These are phyloP conservation scores for Bryum argenteum DNA, from an alignment of 225 moss, liverwort and hornwort genomes.

Conservation along the genomic window DNA sequence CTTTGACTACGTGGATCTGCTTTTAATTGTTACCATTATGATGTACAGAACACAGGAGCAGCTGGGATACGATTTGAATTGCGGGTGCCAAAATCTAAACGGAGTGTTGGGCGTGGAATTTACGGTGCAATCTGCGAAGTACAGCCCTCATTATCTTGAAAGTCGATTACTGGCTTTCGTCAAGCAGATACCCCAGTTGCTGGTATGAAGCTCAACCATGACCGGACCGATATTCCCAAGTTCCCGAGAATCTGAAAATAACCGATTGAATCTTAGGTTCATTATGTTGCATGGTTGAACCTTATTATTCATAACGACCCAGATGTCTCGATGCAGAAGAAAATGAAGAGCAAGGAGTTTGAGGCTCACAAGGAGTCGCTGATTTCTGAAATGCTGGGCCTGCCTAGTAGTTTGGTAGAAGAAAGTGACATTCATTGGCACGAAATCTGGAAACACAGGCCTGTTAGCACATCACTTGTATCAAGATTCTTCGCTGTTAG, in stretches of 20 bases:
- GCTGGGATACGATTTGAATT: constrained; percentile 80
- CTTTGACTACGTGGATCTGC: not conserved
- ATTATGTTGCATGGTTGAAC: not conserved
- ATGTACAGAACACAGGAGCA: constrained; percentile 81
- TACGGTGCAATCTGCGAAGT: constrained; percentile 79
- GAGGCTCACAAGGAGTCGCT: constrained; percentile 50
- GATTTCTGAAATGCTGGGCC: constrained; percentile 46
- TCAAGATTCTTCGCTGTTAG: not conserved
- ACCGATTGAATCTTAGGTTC: not conserved
- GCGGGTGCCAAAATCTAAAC: constrained; percentile 52
- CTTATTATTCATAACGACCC: not conserved
- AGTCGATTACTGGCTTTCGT: constrained; percentile 68
- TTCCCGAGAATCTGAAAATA: not conserved
- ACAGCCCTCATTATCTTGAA: constrained; percentile 66
- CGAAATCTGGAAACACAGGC: constrained; percentile 54
- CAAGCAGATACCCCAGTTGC: constrained; percentile 43
- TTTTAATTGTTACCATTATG: not conserved
- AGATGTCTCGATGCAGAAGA: constrained; percentile 31
- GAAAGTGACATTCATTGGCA: constrained; percentile 55
- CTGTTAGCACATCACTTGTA: not conserved
- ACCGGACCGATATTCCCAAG: not conserved
- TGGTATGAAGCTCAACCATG: constrained; percentile 40
- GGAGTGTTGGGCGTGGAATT: constrained; percentile 74
- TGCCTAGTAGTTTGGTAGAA: constrained; percentile 39
- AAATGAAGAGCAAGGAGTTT: constrained; percentile 53